A percentile compares a stretch with the other conserved stretches of the same genome.
Conservation (phyloP, 2,329 filamentous ascomycete species). For the Claviceps capensis region DNA sequence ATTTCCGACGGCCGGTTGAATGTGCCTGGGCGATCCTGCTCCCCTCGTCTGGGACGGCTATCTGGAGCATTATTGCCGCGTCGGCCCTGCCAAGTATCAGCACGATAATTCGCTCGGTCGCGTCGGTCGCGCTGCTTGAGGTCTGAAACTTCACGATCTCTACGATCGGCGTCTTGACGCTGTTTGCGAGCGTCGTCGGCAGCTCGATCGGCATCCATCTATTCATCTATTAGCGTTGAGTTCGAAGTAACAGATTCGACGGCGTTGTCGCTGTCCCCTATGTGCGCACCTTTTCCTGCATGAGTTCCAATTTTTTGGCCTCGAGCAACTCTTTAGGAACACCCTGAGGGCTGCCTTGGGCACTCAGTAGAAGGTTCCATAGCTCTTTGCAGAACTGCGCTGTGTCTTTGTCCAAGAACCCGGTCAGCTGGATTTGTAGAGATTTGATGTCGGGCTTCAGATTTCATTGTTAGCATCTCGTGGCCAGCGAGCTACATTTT, state of each 20-base stretch:
- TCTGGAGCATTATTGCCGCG: conserved; percentile 38
- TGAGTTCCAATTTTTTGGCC: conserved; percentile 88
- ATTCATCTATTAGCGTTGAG: conserved; percentile 2
- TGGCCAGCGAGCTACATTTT: not conserved
- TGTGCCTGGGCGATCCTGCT: conserved; percentile 28
- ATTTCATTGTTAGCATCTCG: conserved; percentile 23
- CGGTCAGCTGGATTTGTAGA: conserved; percentile 85
- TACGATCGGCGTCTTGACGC: conserved; percentile 55
- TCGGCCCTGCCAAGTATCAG: conserved; percentile 40
- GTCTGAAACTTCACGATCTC: conserved; percentile 56
- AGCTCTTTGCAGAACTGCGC: conserved; percentile 82
- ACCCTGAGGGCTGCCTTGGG: conserved; percentile 74
- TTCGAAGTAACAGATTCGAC: not conserved
- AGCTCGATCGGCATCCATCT: conserved; percentile 73
- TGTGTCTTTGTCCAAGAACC: conserved; percentile 89
- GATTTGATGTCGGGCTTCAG: conserved; percentile 84
- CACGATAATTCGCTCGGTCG: conserved; percentile 36
- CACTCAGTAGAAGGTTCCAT: conserved; percentile 84
- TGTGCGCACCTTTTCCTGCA: conserved; percentile 72
- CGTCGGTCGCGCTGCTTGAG: conserved; percentile 52
- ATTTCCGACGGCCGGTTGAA: conserved; percentile 36
- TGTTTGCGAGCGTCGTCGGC: conserved; percentile 61
- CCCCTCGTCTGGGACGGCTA: conserved; percentile 25
- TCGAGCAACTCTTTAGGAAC: conserved; percentile 91
- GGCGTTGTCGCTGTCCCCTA: too few species aligned